A percentile compares a stretch with the other conserved stretches of the same genome.
phyloP scores from a whole-genome alignment of 2,329 filamentous ascomycete species.

The Xylariaceae sp. region DNA sequence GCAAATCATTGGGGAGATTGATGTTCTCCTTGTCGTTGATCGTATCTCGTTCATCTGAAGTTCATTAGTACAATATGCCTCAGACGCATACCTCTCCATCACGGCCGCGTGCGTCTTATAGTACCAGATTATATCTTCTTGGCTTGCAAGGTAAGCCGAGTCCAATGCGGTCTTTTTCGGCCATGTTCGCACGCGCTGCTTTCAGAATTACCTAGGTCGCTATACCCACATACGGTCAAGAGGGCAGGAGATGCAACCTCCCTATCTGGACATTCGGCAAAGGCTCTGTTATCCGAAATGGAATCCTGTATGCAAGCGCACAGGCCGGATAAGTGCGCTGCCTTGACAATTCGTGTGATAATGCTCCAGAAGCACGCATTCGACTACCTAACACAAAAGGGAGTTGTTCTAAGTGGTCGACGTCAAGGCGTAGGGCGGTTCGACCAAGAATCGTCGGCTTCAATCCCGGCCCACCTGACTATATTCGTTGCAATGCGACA shows the following conservation, averaged over 20 bases:
- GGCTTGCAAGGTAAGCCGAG: slow-evolving; percentile 1
- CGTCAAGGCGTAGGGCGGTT: slow-evolving; percentile 4
- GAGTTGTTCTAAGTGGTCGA: neutral
- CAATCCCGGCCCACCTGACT: neutral
- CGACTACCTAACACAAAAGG: slow-evolving; percentile 1
- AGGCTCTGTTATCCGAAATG: slow-evolving; percentile 14
- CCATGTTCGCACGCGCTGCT: neutral
- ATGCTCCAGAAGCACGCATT: slow-evolving; percentile 17
- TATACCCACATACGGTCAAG: neutral
- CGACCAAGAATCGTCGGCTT: neutral
- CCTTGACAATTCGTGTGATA: slow-evolving; percentile 15
- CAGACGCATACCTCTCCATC: neutral
- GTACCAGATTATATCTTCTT: neutral
- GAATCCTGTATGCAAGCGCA: slow-evolving; percentile 22
- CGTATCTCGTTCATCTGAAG: neutral
- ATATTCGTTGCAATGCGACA: neutral
- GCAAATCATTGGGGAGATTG: neutral
- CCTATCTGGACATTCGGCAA: slow-evolving; percentile 9
- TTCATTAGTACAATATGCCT: neutral
- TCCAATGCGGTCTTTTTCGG: neutral
- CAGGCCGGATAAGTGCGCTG: slow-evolving; percentile 15
- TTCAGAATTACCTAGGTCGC: neutral
- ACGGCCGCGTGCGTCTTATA: slow-evolving; percentile 3
- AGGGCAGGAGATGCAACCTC: slow-evolving; percentile 7
- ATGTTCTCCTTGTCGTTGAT: neutral